Evolutionary conservation across 176 grass and related monocot species (phyloP), one percentile per base, ranked within the genome.

Genomic region (Carex littledalei): DNA sequence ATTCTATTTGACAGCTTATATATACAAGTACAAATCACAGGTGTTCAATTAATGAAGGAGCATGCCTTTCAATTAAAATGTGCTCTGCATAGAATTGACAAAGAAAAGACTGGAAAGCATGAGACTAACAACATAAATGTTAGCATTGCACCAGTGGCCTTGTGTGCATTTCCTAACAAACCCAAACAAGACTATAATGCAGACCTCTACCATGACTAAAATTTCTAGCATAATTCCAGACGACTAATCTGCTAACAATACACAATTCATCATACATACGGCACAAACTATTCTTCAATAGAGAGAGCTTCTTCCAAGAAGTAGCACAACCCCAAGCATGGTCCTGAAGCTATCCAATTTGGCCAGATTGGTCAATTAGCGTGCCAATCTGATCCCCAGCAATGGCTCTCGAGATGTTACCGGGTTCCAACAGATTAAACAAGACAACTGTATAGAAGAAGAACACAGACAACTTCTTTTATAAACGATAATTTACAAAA

Each of bases 381-480:
- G 85, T 95, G 68, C 93, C 96, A 56, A 99, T 88, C 91, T 92
- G 90, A 45, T 99, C 91, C 60, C 96, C 96, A 80, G 90, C 90
- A 79, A 99, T 85, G 15, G 91, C 96, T 89, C 84, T 94, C 12
- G 93, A 94, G 63, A 99, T 94, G 90, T 94, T 95, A 78, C 91
- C 85, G 68, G 93, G 84, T 41, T 99, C 93, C 82, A 91, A 83
- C 58, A 99, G 86, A 89, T 94, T 92, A 92, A 99, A 95, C 59
- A 99, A 88, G 70, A 99, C 87, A 87, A 99, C 96, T 99, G 91
- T 90, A 45, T 88, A 45, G 43, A 45, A 91, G 61, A 67, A 81
- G 85, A 7, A 86, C 49, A 24, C 8, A 76, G 45, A 76, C 10
- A 37, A 81, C 1, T 63, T 15, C 56, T 63, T 15, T 6, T 63